phyloP scores from a whole-genome alignment of 2,329 filamentous ascomycete genomes.

The Phaeosphaeria sp. region DNA sequence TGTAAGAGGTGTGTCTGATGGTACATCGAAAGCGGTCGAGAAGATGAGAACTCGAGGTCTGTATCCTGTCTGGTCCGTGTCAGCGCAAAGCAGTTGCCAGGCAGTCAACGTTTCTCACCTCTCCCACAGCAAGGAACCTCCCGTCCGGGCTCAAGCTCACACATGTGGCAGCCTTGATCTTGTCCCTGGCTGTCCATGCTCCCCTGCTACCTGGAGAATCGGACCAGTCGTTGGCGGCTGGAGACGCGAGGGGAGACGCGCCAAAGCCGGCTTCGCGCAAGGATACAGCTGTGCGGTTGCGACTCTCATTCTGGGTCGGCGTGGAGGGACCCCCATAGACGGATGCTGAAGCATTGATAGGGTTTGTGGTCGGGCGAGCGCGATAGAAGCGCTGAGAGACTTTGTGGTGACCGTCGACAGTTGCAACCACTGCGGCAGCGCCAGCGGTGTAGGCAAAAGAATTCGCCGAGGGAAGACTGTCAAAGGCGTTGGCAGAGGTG shows the following conservation, averaged over 20 bases:
- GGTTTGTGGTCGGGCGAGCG: conserved; percentile 74
- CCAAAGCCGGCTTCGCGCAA: conserved; percentile 57
- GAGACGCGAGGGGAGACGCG: conserved; percentile 53
- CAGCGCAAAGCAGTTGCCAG: conserved; percentile 25
- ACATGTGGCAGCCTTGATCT: conserved; percentile 93
- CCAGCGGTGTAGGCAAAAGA: conserved; percentile 91
- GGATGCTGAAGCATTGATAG: conserved; percentile 66
- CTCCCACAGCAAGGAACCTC: conserved; percentile 86
- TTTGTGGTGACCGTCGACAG: conserved; percentile 70
- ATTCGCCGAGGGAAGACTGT: conserved; percentile 72
- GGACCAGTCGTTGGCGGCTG: conserved; percentile 55
- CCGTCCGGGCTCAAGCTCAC: conserved; percentile 88
- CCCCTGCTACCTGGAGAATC: conserved; percentile 72
- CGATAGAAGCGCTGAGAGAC: conserved; percentile 87
- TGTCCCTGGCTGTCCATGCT: conserved; percentile 86
- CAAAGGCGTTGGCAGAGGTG: conserved; percentile 82
- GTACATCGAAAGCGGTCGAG: conserved; percentile 75
- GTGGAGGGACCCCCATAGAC: conserved; percentile 62
- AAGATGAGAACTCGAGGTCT: conserved; percentile 91
- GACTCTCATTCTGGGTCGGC: conserved; percentile 59
- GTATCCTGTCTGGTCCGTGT: conserved; percentile 74
- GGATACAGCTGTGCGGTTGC: conserved; percentile 64
- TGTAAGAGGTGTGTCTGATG: conserved; percentile 81
- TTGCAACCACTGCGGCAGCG: conserved; percentile 88
- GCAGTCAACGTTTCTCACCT: conserved; percentile 57